phyloP scores from a whole-genome alignment of 257 asterid genomes.

The Plantago major region DNA sequence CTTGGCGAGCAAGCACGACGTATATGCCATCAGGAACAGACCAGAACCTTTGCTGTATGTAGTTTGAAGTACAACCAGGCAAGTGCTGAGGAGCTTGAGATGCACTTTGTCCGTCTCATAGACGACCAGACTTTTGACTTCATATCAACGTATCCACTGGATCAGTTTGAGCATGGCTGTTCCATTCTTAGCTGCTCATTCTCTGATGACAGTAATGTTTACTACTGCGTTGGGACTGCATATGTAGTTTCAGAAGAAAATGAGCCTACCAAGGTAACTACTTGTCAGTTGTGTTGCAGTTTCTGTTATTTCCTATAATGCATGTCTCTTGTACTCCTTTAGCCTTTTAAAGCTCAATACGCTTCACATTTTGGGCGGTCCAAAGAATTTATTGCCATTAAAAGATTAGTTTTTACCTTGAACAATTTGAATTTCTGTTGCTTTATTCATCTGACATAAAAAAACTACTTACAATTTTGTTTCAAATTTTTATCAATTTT shows the following conservation, averaged over 20 bases:
- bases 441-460: no score
- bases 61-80: slow-evolving; percentile 76
- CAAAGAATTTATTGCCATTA: no score
- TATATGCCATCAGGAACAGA: slow-evolving; percentile 97
- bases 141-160: slow-evolving; percentile 74
- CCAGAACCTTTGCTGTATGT: slow-evolving; percentile 84
- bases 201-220: slow-evolving; percentile 79
- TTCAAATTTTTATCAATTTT: no score
- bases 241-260: slow-evolving; percentile 94
- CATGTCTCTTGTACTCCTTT: neutral
- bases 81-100: slow-evolving; percentile 64
- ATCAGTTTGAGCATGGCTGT: slow-evolving; percentile 85
- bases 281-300: no score
- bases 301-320: neutral
- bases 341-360: no score
- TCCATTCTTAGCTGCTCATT: slow-evolving; percentile 96
- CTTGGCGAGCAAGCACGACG: slow-evolving; percentile 98
- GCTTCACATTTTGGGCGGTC: no score
- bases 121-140: slow-evolving; percentile 97
- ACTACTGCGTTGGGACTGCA: slow-evolving; percentile 95
- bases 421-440: no score
- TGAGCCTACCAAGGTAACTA: slow-evolving; percentile 79
- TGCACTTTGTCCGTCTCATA: slow-evolving; percentile 78
- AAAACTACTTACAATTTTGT: no score
- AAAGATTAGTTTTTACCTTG: no score